Percentiles rank a stretch among this genome's conserved stretches.
Conservation (phyloP, 345 rosid genomes). For the Aegle marmelos region DNA sequence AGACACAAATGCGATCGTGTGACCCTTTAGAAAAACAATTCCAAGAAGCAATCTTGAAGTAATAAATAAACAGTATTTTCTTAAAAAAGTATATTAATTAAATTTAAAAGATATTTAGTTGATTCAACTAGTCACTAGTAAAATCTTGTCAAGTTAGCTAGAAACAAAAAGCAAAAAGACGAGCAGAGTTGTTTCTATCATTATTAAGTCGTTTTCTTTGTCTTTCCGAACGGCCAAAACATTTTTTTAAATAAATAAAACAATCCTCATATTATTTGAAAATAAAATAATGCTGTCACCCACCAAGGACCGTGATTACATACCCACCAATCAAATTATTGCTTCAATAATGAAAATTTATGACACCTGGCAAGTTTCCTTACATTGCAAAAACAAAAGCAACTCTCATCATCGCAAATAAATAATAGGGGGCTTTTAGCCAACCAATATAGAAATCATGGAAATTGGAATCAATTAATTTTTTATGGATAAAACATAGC, state of each 20-base stretch:
- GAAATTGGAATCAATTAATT: no score
- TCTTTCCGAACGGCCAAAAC: not conserved
- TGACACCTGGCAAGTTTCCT: not conserved
- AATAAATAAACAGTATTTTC: not conserved
- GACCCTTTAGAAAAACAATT: not conserved
- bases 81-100: not conserved
- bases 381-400: not conserved
- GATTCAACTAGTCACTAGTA: not conserved
- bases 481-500: not conserved
- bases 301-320: not conserved
- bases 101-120: not conserved
- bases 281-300: not conserved
- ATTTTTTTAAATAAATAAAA: not conserved
- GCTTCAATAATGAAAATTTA: not conserved
- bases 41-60: not conserved
- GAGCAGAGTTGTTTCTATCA: slow-evolving; percentile 6
- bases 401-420: not conserved
- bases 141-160: not conserved
- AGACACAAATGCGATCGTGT: not conserved
- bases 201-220: not conserved
- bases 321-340: slow-evolving; percentile 1
- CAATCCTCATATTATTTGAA: not conserved
- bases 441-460: not conserved
- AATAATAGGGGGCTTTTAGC: not conserved
- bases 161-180: not conserved